Percentiles rank a stretch among this genome's conserved stretches.
These are phyloP conservation scores for Saxophila tyrrhenica DNA, from an alignment of 495 filamentous ascomycete genomes.

Conservation along the genomic window DNA sequence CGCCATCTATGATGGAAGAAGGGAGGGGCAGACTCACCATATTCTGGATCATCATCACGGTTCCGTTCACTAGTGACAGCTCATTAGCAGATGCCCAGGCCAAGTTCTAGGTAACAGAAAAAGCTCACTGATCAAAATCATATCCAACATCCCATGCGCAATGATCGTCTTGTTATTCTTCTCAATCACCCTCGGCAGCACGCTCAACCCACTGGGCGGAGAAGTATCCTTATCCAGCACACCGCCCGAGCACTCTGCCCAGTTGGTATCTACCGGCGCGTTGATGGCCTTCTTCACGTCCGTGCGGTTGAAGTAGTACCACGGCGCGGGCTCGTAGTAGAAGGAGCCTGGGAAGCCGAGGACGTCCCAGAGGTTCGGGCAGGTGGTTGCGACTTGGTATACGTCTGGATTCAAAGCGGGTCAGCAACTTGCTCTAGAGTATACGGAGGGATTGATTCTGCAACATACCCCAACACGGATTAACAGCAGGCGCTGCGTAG, in stretches of 20 bases:
- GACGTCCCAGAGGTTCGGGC: conserved; percentile 60
- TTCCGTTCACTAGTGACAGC: conserved; percentile 20
- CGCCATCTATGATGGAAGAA: too few species aligned
- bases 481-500: conserved; percentile 45
- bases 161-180: conserved; percentile 57
- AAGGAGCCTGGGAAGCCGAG: conserved; percentile 57
- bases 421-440: not conserved
- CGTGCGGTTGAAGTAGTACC: conserved; percentile 64
- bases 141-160: conserved; percentile 53
- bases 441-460: not conserved
- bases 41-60: conserved; percentile 64
- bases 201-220: conserved; percentile 23
- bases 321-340: conserved; percentile 30
- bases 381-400: conserved; percentile 64
- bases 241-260: conserved; percentile 45
- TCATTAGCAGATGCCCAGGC: too few species aligned
- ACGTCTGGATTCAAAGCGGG: too few species aligned
- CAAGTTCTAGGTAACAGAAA: conserved; percentile 8
- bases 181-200: conserved; percentile 63
- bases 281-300: conserved; percentile 70
- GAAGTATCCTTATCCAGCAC: conserved; percentile 43
- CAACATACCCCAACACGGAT: conserved; percentile 67
- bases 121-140: conserved; percentile 38
- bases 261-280: conserved; percentile 46
- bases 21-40: conserved; percentile 37